These are phyloP conservation scores for Ceratobasidium sp. DNA, from an alignment of 1,284 basidiomycete species.

Conservation along the genomic window DNA sequence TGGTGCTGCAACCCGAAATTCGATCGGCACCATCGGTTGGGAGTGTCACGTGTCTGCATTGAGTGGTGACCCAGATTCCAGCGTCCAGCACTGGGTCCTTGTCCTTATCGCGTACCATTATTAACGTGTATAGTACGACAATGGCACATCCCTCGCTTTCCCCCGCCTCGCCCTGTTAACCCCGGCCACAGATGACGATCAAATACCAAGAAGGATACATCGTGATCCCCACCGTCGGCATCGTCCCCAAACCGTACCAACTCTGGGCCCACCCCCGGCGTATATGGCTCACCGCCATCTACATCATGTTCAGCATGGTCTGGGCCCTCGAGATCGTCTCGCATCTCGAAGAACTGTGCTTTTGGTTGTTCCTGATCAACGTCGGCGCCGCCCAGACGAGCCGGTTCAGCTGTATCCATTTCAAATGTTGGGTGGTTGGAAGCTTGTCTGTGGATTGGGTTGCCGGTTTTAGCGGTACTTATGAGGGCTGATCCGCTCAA, in stretches of 20 bases:
- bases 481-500: slow-evolving; percentile 44
- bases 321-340: slow-evolving; percentile 48
- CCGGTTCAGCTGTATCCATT: slow-evolving; percentile 47
- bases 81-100: too few relatives aligned
- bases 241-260: slow-evolving; percentile 47
- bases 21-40: too few relatives aligned
- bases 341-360: slow-evolving; percentile 49
- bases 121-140: slow-evolving; percentile 43
- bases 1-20: too few relatives aligned
- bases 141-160: slow-evolving; percentile 25
- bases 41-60: too few relatives aligned
- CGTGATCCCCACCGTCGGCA: slow-evolving; percentile 25
- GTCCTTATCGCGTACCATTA: slow-evolving; percentile 44
- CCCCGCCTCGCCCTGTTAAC: neutral
- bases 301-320: slow-evolving; percentile 45
- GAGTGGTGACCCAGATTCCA: too few relatives aligned
- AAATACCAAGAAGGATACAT: slow-evolving; percentile 47
- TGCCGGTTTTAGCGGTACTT: slow-evolving; percentile 45
- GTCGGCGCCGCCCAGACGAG: slow-evolving; percentile 33
- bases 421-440: slow-evolving; percentile 46
- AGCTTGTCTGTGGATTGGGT: slow-evolving; percentile 31
- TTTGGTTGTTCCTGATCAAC: slow-evolving; percentile 48
- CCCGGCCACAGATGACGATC: slow-evolving; percentile 32
- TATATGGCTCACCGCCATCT: slow-evolving; percentile 45
- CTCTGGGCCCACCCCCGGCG: slow-evolving; percentile 44